Evolutionary conservation across 306 rosid genomes (phyloP), one percentile per base, ranked within the genome.

Genomic region (Vigna trinervia): DNA sequence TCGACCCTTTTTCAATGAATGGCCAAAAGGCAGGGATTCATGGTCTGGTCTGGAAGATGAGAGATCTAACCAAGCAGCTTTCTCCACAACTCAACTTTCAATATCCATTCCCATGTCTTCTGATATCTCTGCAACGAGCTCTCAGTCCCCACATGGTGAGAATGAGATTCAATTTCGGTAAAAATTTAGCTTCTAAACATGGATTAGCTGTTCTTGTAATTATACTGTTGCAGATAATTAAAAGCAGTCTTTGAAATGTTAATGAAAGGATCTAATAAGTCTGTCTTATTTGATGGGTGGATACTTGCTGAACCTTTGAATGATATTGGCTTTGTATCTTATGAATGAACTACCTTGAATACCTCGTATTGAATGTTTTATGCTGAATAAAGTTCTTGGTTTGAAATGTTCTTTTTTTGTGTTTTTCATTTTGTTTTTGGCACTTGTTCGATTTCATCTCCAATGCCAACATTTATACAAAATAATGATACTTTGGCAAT

Each of bases 21-120:
- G 87, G 85, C 87, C 87, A 51, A 73, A 78, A 48, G 52, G 77
- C 52, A 80, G 80, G 17, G 87, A 84, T 5, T 39, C 84, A 15
- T 80, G 86, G 86, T 78, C 80, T 20, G 77, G 83, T 48, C 32
- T 73, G 51, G 83, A 78, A 46, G 80, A 83, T 6, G 84, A 79
- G 58, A 75, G 78, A 79, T 83, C 86, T 69, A 75, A 75, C 66
- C 84, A 75, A 52, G 70, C 69, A 69, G 78, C 86, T 20, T 63
- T 74, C 66, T 83, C 84, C 48, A 78, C 86, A 58, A 83, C 86
- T 66, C 83, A 73, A 51, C 86, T 83, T 43, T 83, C 86, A 50
- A 83, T 83, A 30, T 78, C 86, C 53, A 78, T 83, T 59, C 86
- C 86, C 10, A 73, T 78, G 86, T 83, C 86, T 50, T 83, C 86